Evolutionary conservation across 495 filamentous ascomycete genomes (phyloP).

Genomic region (Bombardia bombarda): DNA sequence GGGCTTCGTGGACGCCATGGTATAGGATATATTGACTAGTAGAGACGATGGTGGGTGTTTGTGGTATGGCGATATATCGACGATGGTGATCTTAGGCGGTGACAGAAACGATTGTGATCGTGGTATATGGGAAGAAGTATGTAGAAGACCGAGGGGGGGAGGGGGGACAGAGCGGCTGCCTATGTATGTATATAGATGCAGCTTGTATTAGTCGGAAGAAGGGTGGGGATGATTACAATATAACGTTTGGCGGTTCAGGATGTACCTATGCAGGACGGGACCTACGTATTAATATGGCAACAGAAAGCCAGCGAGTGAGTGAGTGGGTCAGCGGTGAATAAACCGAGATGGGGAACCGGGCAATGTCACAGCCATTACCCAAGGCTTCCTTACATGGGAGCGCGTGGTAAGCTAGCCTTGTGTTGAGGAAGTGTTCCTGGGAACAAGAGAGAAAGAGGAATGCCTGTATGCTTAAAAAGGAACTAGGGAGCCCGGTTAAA

Average conservation of each 20-base stretch:
- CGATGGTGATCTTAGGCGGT: slow-evolving; percentile 2
- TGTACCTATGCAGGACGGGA: slow-evolving; percentile 12
- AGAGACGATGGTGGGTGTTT: neutral
- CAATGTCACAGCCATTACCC: slow-evolving; percentile 15
- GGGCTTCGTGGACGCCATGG: slow-evolving; percentile 28
- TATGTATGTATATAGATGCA: slow-evolving; percentile 5
- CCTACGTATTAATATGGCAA: slow-evolving; percentile 14
- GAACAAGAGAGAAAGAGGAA: slow-evolving; percentile 6
- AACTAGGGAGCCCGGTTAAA: slow-evolving; percentile 15
- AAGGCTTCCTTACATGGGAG: slow-evolving; percentile 11
- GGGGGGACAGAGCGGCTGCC: neutral
- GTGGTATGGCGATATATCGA: slow-evolving; percentile 2
- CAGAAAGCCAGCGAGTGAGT: slow-evolving; percentile 5
- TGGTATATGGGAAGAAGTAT: slow-evolving; percentile 9
- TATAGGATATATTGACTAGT: neutral
- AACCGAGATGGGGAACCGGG: slow-evolving; percentile 8
- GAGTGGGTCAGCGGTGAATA: slow-evolving; percentile 8
- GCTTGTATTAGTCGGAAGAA: slow-evolving; percentile 10
- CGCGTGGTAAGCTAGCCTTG: slow-evolving; percentile 15
- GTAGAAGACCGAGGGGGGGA: neutral
- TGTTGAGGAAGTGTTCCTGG: slow-evolving; percentile 4
- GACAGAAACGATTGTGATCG: slow-evolving; percentile 11
- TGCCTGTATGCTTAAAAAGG: slow-evolving; percentile 12
- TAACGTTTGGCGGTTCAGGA: slow-evolving; percentile 14
- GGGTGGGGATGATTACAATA: slow-evolving; percentile 17